Conservation (phyloP, 1,284 basidiomycete species). For the Paramarasmius palmivorus region DNA sequence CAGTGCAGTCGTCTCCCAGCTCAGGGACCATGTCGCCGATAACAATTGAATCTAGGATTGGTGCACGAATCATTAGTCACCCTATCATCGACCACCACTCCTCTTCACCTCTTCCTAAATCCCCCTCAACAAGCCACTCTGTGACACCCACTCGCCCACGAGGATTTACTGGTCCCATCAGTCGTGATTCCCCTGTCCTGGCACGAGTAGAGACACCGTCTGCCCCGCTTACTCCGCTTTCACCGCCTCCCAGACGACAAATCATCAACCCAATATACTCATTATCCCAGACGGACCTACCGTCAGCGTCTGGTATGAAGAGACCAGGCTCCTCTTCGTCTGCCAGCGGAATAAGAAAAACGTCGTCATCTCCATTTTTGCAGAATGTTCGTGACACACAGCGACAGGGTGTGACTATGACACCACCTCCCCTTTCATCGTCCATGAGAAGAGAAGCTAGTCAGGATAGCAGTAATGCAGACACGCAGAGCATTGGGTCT, state of each 20-base stretch:
- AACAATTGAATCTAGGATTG: conserved; percentile 26
- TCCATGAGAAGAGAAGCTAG: not conserved
- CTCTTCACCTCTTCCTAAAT: conserved; percentile 11
- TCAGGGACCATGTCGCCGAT: conserved; percentile 19
- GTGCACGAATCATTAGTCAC: conserved; percentile 34
- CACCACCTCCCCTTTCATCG: conserved; percentile 35
- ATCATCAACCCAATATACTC: conserved; percentile 50
- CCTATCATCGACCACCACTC: conserved; percentile 27
- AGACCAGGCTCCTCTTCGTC: not conserved
- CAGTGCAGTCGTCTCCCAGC: conserved; percentile 29
- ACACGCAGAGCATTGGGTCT: conserved; percentile 22
- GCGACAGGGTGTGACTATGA: conserved; percentile 34
- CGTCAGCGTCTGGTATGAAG: conserved; percentile 17
- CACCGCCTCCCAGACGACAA: conserved; percentile 60
- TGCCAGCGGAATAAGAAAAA: conserved; percentile 9
- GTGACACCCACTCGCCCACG: conserved; percentile 5
- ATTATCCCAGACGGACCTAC: conserved; percentile 55
- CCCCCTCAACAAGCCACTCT: not conserved
- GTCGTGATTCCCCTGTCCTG: conserved; percentile 29
- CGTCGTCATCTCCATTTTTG: conserved; percentile 19
- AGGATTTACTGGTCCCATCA: not conserved
- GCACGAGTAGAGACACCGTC: conserved; percentile 57
- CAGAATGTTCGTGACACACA: conserved; percentile 8
- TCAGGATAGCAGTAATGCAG: not conserved
- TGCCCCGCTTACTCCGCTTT: conserved; percentile 54